Evolutionary conservation across 495 filamentous ascomycete genomes (phyloP).

Genomic region (Bryoglossum gracile): DNA sequence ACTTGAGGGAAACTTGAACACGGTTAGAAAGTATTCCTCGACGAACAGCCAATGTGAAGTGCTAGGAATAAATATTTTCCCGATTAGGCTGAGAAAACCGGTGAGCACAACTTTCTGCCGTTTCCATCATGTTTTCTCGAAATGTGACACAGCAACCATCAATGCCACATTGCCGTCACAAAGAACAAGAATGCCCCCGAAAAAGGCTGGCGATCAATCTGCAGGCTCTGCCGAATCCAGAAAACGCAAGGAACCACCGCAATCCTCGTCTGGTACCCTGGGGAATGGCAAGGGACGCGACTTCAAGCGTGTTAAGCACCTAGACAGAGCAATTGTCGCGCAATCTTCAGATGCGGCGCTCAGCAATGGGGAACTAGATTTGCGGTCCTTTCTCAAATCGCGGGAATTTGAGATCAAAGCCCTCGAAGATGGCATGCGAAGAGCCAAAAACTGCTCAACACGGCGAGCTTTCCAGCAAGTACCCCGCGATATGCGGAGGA

Average conservation of each 20-base stretch:
- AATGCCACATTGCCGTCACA: too few species aligned
- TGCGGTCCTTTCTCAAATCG: slow-evolving; percentile 71
- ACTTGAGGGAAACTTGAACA: too few species aligned
- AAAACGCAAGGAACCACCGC: slow-evolving; percentile 21
- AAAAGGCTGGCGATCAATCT: background rate
- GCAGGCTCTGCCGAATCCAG: background rate
- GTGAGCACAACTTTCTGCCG: too few species aligned
- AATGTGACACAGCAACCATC: too few species aligned
- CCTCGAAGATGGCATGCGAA: slow-evolving; percentile 68
- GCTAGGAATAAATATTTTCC: too few species aligned
- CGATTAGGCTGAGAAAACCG: too few species aligned
- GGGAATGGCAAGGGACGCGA: slow-evolving; percentile 27
- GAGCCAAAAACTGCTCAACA: slow-evolving; percentile 57
- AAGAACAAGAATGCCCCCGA: slow-evolving; percentile 15
- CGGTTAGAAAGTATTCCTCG: too few species aligned
- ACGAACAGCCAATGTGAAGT: too few species aligned
- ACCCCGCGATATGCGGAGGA: slow-evolving; percentile 70
- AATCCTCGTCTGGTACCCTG: slow-evolving; percentile 11
- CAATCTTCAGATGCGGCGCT: slow-evolving; percentile 66
- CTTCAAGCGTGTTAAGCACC: slow-evolving; percentile 55
- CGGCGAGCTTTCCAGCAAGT: slow-evolving; percentile 84
- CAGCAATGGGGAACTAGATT: slow-evolving; percentile 69
- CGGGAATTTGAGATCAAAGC: slow-evolving; percentile 85
- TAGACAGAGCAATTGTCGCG: slow-evolving; percentile 62
- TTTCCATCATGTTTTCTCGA: too few species aligned